A percentile compares a stretch with the other conserved stretches of the same genome.
Evolutionary conservation across 2,329 filamentous ascomycete genomes (phyloP).

Genomic region (Scolecobasidium constrictum): DNA sequence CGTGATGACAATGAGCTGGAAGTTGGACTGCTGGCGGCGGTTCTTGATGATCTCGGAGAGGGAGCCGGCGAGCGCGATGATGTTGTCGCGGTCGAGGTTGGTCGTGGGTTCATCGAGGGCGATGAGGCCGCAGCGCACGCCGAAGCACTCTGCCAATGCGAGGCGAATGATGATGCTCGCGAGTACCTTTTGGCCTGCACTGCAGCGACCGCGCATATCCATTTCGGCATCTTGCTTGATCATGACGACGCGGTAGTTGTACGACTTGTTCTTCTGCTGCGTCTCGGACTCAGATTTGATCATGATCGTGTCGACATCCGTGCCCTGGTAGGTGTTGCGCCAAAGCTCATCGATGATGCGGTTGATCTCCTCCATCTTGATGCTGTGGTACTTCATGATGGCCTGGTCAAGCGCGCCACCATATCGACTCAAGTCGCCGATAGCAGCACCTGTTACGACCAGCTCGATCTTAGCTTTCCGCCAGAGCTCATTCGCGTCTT

Average conservation of each 20-base stretch:
- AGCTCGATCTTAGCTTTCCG: slow-evolving; percentile 83
- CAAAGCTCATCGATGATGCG: slow-evolving; percentile 91
- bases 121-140: slow-evolving; percentile 89
- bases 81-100: slow-evolving; percentile 92
- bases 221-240: slow-evolving; percentile 94
- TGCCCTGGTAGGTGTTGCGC: slow-evolving; percentile 93
- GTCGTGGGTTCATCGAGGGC: slow-evolving; percentile 96
- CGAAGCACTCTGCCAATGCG: slow-evolving; percentile 91
- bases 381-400: slow-evolving; percentile 89
- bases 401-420: slow-evolving; percentile 80
- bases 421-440: slow-evolving; percentile 81
- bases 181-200: slow-evolving; percentile 90
- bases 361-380: slow-evolving; percentile 99
- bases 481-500: slow-evolving; percentile 68
- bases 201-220: slow-evolving; percentile 98
- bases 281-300: slow-evolving; percentile 87
- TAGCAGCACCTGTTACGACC: slow-evolving; percentile 82
- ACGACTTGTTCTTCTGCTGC: slow-evolving; percentile 62
- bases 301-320: slow-evolving; percentile 91
- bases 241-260: slow-evolving; percentile 98
- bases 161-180: slow-evolving; percentile 96
- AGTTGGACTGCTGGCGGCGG: slow-evolving; percentile 79
- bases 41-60: slow-evolving; percentile 79
- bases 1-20: slow-evolving; percentile 96
- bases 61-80: slow-evolving; percentile 73